Base-by-base conservation (phyloP, 768 basidiomycete genomes). In the Leccinum imitatum region DNA sequence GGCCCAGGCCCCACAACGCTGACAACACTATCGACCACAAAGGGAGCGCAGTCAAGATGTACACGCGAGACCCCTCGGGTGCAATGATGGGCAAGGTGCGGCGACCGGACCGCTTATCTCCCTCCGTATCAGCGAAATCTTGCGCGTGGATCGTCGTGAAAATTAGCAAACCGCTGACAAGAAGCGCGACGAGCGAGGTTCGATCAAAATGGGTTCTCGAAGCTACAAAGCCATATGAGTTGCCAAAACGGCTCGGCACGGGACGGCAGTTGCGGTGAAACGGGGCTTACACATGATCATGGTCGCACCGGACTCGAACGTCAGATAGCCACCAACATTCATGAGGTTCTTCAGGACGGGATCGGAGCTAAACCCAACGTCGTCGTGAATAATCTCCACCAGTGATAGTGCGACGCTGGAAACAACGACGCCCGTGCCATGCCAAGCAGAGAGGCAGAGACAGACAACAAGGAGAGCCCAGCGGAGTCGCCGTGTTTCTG, bases 71-170 rank as follows among this genome's bases (percentile, higher is more conserved):
- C 13, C 59, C 63, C 51, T 68, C 56, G 1, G 63, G 66, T 0
- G 62, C 56, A 17, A 66, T 55, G 30, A 76, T 69, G 4, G 76
- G 73, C 11, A 75, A 58, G 0, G 75, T 76, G 11, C 59, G 65
- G 33, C 75, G 68, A 9, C 76, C 75, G 14, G 66, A 60, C 25
- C 44, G 60, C 23, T 56, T 59, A 53, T 76, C 76, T 4, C 76
- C 76, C 10, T 66, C 63, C 19, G 65, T 66, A 30, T 77, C 76
- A 2, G 65, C 61, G 56, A 76, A 77, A 47, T 76, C 76, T 58
- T 75, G 72, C 1, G 73, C 71, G 35, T 78, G 76, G 11, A 77
- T 74, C 3, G 78, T 79, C 8, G 73, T 74, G 46, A 71, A 54
- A 8, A 77, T 68, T 14, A 76, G 70, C 10, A 67, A 54, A 0